Base-by-base conservation (phyloP, 495 filamentous ascomycete genomes). In the Delitschia confertaspora region DNA sequence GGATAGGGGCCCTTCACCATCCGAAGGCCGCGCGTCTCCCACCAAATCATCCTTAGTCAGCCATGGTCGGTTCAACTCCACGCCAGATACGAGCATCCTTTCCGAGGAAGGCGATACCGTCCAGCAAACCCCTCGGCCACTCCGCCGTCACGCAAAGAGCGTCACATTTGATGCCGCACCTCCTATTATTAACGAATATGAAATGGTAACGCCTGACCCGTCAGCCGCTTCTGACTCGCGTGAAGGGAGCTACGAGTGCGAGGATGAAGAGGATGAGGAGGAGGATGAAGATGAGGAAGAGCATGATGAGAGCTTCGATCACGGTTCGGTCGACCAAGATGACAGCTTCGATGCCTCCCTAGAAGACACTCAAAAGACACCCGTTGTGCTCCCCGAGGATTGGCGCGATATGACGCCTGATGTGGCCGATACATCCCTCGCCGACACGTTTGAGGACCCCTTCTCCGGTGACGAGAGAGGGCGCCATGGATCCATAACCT, bases 101-200 rank as follows among this genome's bases (percentile, higher is more conserved):
- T 57, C 57, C 6, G 57, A 60, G 17, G 69, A 72, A 18, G 74
- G 79, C 40, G 36, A 55, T 19, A 21, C 74, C 13, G 76, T 73
- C 17, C 69, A 65, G 23, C 75, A 78, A 19, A 64, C 63, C 1
- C 63, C 60, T 27, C 71, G 70, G 49, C 71, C 61, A 14, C 71
- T 84, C 3, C 79, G 82, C 58, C 80, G 87, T 25, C 83, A 93
- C 65, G 78, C 85, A 0, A 98, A 98, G 65, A 94, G 87, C 52
- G 91, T 98, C 20, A 96, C 86, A 1, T 98, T 95, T 56, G 88
- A 95, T 68, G 80, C 78, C 20, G 91, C 86, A 0, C 89, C 91
- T 17, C 93, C 91, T 21, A 83, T 91, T 60, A 70, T 96, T 39
- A 93, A 95, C 55, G 88, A 96, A 60, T 98, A 96, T 58, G 91